Base-by-base conservation (phyloP, 1,139 yeast genomes). In the Pichia sp. region DNA sequence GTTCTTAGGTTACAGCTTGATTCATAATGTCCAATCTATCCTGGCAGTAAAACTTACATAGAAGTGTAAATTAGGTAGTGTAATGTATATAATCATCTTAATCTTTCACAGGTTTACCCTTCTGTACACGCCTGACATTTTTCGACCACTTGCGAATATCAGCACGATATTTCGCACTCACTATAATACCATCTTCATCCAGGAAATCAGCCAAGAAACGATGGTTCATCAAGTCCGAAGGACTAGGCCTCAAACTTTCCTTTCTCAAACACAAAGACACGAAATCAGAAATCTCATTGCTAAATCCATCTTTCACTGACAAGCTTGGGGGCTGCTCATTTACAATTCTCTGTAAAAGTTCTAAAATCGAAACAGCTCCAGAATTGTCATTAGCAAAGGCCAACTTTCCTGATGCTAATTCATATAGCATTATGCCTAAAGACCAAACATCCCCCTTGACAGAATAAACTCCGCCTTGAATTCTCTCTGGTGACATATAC, bases 391-490 rank as follows among this genome's bases (percentile, higher is more conserved):
- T 64, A 47, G 79, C 80, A 61, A 83, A 78, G 1, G 93, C 90
- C 64, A 82, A 81, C 54, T 77, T 77, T 0, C 98, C 99, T 10
- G 88, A 81, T 1, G 97, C 93, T 54, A 93, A 75, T 68, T 93
- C 98, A 51, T 90, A 82, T 50, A 93, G 75, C 84, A 92, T 87
- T 48, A 93, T 75, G 0, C 99, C 99, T 65, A 92, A 75, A 0
- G 97, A 90, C 99, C 99, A 93, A 13, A 93, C 93, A 68, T 93
- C 99, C 38, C 96, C 92, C 64, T 92, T 90, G 29, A 92, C 87
- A 7, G 96, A 87, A 70, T 93, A 93, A 15, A 85, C 85, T 50
- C 90, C 89, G 11, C 99, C 99, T 71, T 90, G 97, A 55, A 93
- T 93, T 60, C 99, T 79, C 67, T 93, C 99, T 0, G 99, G 99